Evolutionary conservation across 257 asterid genomes (phyloP).

Genomic region (Solanum clarkiae): DNA sequence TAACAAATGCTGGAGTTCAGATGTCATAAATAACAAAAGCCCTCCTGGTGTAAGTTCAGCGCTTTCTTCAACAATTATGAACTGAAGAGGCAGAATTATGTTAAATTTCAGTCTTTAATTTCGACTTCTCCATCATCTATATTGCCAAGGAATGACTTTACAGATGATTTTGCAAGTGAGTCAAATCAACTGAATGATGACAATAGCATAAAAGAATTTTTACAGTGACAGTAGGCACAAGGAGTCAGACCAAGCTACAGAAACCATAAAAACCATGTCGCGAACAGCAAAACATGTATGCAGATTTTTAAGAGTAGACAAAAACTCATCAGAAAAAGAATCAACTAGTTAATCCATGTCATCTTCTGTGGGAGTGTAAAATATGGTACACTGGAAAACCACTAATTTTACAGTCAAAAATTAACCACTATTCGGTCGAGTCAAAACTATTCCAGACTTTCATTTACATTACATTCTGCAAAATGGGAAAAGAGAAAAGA

Average conservation of each 20-base stretch:
- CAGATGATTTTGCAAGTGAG: background rate
- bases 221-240: background rate
- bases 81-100: background rate
- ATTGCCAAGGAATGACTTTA: background rate
- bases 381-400: conserved; percentile 24
- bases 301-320: background rate
- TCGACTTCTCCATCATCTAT: background rate
- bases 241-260: background rate
- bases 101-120: background rate
- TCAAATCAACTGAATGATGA: background rate
- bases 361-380: conserved; percentile 18
- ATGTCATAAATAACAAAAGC: background rate
- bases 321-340: background rate
- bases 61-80: background rate
- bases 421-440: conserved; percentile 27
- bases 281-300: background rate
- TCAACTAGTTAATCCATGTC: conserved; percentile 10
- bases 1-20: background rate
- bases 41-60: background rate
- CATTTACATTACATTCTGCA: conserved; percentile 36
- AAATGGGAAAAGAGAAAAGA: conserved; percentile 10
- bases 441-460: conserved; percentile 32
- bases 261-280: background rate
- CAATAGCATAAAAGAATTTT: background rate
- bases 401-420: conserved; percentile 47